These are phyloP conservation scores for Chaetomiaceae sp. DNA, from an alignment of 2,329 filamentous ascomycete species.

Conservation along the genomic window DNA sequence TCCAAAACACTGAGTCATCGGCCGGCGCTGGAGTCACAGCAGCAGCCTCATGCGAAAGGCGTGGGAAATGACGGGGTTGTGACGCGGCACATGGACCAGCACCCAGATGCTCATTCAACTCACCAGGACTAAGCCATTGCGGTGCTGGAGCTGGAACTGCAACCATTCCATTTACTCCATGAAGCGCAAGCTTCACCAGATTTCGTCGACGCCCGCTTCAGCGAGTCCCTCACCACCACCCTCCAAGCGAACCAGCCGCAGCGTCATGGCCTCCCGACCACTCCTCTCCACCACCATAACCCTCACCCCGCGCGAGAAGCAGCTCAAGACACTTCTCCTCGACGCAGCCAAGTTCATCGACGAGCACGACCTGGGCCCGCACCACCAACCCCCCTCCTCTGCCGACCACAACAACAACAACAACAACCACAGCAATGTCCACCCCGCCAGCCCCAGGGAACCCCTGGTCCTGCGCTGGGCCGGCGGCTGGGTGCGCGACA, in stretches of 20 bases:
- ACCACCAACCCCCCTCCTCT: slow-evolving; percentile 29
- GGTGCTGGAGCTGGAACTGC: neutral
- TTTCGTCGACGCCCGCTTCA: slow-evolving; percentile 8
- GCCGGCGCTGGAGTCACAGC: neutral
- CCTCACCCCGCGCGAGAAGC: slow-evolving; percentile 65
- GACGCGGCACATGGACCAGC: neutral
- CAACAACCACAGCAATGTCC: slow-evolving; percentile 22
- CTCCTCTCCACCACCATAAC: slow-evolving; percentile 28
- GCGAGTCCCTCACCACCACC: neutral
- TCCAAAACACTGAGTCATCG: neutral
- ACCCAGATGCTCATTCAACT: slow-evolving; percentile 6
- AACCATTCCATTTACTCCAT: slow-evolving; percentile 11
- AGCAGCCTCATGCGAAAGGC: neutral
- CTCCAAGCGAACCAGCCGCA: slow-evolving; percentile 1
- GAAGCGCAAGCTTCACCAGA: slow-evolving; percentile 22
- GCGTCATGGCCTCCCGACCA: neutral
- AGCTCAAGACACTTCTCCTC: slow-evolving; percentile 68
- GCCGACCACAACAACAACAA: too few relatives aligned
- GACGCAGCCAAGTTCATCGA: slow-evolving; percentile 73
- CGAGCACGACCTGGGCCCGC: slow-evolving; percentile 16
- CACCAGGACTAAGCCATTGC: neutral
- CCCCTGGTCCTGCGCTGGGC: slow-evolving; percentile 68
- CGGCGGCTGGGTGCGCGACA: slow-evolving; percentile 83
- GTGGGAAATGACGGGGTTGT: slow-evolving; percentile 4
- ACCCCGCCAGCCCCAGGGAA: slow-evolving; percentile 35